Conservation (phyloP, 345 rosid species). For the Carallia pectinifolia region DNA sequence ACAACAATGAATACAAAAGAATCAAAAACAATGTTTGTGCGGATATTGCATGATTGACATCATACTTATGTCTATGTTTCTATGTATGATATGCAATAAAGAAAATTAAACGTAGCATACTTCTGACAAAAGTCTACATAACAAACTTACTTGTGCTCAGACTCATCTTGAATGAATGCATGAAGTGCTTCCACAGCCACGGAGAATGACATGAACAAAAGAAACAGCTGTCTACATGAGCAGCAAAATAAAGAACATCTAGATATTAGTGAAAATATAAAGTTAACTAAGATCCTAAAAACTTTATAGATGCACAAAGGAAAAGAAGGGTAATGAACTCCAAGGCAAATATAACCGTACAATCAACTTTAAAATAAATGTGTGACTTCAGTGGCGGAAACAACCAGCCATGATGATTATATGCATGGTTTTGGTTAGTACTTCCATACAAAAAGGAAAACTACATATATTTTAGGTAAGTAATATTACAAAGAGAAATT, state of each 20-base stretch:
- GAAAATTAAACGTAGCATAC: background rate
- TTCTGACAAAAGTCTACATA: constrained; percentile 3
- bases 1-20: background rate
- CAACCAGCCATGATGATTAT: too few relatives aligned
- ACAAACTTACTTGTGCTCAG: constrained; percentile 89
- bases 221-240: constrained; percentile 98
- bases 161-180: constrained; percentile 97
- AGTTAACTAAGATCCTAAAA: background rate
- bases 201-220: constrained; percentile 98
- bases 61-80: background rate
- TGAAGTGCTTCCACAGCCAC: constrained; percentile 98
- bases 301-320: background rate
- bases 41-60: background rate
- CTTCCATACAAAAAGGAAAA: too few relatives aligned
- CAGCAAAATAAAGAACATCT: constrained; percentile 51
- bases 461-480: too few relatives aligned
- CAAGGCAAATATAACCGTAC: too few relatives aligned
- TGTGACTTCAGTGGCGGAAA: background rate
- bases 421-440: too few relatives aligned
- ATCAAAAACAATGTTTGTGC: background rate
- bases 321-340: too few relatives aligned
- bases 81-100: background rate
- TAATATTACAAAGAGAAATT: too few relatives aligned
- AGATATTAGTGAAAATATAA: constrained; percentile 36
- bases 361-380: background rate